Evolutionary conservation across 257 asterid species (phyloP).

Genomic region (Rubia yunnanensis): DNA sequence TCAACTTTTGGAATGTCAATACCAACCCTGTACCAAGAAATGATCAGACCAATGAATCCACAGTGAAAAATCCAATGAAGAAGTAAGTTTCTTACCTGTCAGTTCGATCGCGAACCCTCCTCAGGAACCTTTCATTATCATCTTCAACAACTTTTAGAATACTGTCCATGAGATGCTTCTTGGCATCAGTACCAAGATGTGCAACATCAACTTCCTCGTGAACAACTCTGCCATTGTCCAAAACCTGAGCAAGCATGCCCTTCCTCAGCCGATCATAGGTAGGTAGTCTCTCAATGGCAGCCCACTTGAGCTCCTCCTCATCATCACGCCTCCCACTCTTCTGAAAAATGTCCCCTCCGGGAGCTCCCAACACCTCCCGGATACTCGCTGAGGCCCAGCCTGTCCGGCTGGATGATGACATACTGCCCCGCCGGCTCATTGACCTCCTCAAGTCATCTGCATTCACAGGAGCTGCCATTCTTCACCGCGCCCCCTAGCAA

Average conservation of each 20-base stretch:
- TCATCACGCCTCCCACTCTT: constrained; percentile 58
- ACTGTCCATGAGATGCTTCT: constrained; percentile 57
- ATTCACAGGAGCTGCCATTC: constrained; percentile 42
- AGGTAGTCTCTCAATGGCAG: constrained; percentile 82
- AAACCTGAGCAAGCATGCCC: constrained; percentile 50
- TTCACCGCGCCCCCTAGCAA: constrained; percentile 18
- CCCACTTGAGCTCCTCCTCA: constrained; percentile 74
- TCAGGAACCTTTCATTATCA: constrained; percentile 61
- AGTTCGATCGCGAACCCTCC: constrained; percentile 49
- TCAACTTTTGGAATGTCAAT: constrained; percentile 51
- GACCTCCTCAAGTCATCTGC: constrained; percentile 54
- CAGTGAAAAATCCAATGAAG: neutral
- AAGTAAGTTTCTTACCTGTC: constrained; percentile 33
- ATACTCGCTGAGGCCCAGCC: constrained; percentile 69
- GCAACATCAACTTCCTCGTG: constrained; percentile 60
- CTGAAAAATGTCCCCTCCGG: constrained; percentile 54
- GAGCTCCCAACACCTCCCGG: constrained; percentile 47
- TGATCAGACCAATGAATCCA: neutral
- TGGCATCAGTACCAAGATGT: constrained; percentile 45
- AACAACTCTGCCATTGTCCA: constrained; percentile 51
- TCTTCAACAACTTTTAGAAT: constrained; percentile 57
- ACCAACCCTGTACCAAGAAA: constrained; percentile 43
- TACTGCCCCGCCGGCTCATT: constrained; percentile 47
- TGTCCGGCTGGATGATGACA: constrained; percentile 43
- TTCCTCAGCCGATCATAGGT: constrained; percentile 66